Base-by-base conservation (phyloP, 768 basidiomycete species). In the Hygrophorus pudorinus region DNA sequence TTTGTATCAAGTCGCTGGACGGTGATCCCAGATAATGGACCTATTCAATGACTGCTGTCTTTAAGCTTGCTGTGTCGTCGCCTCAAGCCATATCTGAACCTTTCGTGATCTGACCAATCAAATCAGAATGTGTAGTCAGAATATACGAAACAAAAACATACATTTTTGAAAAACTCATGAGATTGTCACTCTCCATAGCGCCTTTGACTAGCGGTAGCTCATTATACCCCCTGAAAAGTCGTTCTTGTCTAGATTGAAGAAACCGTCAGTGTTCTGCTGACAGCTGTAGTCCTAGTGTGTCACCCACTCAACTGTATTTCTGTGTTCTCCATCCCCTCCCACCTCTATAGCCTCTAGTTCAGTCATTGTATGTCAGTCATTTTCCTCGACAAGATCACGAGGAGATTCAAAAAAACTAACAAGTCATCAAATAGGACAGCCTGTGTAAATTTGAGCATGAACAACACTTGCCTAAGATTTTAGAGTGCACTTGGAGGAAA, bases 11-110 rank as follows among this genome's bases (percentile, higher is more conserved):
- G 47, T n/a, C 8, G 43, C 4, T 6, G 32, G 2, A 4, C 28
- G 3, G 38, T 28, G 4, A 30, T 20, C 12, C 40, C 30, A 48
- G 4, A 2, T 24, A 27, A 14, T 28, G 21, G 12, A 51, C 24
- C 50, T 48, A 51, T 14, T 33, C 42, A 11, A 40, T 32, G 29
- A 51, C 18, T 2, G 40, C 33, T 9, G 18, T 28, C 20, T 47
- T 47, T 27, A 51, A 27, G 10, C 35, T 40, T 13, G 24, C 41
- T 17, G 47, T 37, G 31, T 51, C 50, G 24, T 51, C 44, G 5
- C 46, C 48, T 24, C 39, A 39, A 13, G 50, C 48, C 8, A 38
- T 40, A 9, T 41, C 43, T 29, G 42, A 41, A 14, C 45, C 35
- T 33, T 40, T 33, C 18, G 32, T 10, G 37, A 42, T 1, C 20